Evolutionary conservation across 2,329 filamentous ascomycete species (phyloP), one percentile per base, ranked within the genome.

Genomic region (Colletotrichum navitas): DNA sequence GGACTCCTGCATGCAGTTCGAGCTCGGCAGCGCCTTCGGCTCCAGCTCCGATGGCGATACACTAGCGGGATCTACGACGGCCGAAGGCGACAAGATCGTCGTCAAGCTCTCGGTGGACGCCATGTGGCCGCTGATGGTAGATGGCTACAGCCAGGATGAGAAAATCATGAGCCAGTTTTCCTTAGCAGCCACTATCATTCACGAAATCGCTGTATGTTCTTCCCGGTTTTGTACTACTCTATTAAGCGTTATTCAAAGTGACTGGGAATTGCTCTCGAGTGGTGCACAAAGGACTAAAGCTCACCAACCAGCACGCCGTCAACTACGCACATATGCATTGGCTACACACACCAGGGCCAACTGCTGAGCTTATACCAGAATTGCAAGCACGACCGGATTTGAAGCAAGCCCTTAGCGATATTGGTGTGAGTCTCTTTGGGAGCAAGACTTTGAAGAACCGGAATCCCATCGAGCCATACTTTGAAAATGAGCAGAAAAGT

Each of bases 101-200:
- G 10, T 51, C 8, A 36, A 29, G 45, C 45, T 63, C 43, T 24
- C 45, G 6, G 45, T 34, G 3, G 60, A 63, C 18, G 24, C 16
- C 21, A 21, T 63, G 32, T 51, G 60, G 60, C 60, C 60, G 10
- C 11, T 63, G 14, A 32, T 63, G n/a, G 45, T 52, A 0, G 43
- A 36, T 21, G 45, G 60, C 5, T 63, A 63, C 26, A 63, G 60
- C 32, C 32, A 29, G 10, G 60, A 63, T 16, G 60, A 63, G 45
- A 63, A 26, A 6, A 51, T 63, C 3, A 8, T 51, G 24, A 49
- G 34, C 24, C 14, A 36, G 2, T 63, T 63, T 24, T 51, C 43
- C n/a, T 3, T 63, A 34, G 60, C 45, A 5, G 34, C 60, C n/a
- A 63, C 60, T 1, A 63, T 63, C 47, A 29, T 63, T 11, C 60